phyloP scores from a whole-genome alignment of 2,329 filamentous ascomycete species.

The Fusarium sp. region DNA sequence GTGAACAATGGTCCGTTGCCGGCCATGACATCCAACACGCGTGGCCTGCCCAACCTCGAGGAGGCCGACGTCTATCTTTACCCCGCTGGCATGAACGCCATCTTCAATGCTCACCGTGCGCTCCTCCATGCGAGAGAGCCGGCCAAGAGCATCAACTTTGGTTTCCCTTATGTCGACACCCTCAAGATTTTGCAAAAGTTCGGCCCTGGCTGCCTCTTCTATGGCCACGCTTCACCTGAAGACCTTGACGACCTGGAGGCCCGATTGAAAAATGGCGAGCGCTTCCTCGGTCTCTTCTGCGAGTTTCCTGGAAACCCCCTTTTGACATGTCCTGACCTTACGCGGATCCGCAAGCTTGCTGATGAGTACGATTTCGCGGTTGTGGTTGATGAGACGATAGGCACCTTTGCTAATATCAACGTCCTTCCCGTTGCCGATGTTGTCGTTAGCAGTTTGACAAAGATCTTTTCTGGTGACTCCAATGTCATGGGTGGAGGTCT shows the following conservation, averaged over 20 bases:
- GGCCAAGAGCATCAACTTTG: constrained; percentile 87
- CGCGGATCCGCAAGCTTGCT: constrained; percentile 83
- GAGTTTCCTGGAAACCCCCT: constrained; percentile 97
- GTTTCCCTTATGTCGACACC: constrained; percentile 98
- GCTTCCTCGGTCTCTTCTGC: constrained; percentile 87
- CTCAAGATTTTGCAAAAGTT: constrained; percentile 96
- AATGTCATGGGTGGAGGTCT: constrained; percentile 96
- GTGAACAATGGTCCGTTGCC: constrained; percentile 45
- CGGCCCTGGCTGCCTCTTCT: constrained; percentile 89
- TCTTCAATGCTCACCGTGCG: constrained; percentile 87
- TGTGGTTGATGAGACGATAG: constrained; percentile 95
- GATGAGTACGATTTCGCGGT: constrained; percentile 90
- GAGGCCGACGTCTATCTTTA: constrained; percentile 93
- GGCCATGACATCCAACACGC: constrained; percentile 59
- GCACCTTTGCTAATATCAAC: constrained; percentile 96
- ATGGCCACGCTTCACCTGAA: constrained; percentile 81
- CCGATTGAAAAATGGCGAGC: constrained; percentile 79
- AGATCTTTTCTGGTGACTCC: constrained; percentile 96
- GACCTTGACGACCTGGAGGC: constrained; percentile 89
- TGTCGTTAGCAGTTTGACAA: constrained; percentile 94
- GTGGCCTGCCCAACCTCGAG: constrained; percentile 75
- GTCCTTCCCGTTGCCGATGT: constrained; percentile 91
- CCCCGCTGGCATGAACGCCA: constrained; percentile 93
- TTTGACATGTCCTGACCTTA: constrained; percentile 85
- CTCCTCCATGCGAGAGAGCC: constrained; percentile 75